These are phyloP conservation scores for Argentina anserina DNA, from an alignment of 306 rosid genomes.

Conservation along the genomic window DNA sequence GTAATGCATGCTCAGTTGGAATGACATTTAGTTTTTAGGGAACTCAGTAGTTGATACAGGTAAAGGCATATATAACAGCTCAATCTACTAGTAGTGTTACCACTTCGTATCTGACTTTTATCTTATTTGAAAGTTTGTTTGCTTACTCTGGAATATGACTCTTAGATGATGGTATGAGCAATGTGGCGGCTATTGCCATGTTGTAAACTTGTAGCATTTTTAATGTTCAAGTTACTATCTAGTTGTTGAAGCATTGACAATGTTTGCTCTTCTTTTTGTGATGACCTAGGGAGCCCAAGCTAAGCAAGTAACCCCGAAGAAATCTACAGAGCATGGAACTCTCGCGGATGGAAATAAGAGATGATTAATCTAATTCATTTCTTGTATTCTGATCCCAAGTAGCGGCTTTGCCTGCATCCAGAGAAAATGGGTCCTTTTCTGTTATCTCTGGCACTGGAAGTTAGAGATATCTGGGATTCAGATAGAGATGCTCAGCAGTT, in stretches of 20 bases:
- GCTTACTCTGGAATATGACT: background rate
- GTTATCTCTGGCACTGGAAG: background rate
- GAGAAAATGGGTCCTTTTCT: no score
- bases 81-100: background rate
- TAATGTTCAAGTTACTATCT: background rate
- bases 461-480: background rate
- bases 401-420: conserved; percentile 4
- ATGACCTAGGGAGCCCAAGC: conserved; percentile 56
- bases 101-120: background rate
- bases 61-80: background rate
- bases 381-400: background rate
- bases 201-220: background rate
- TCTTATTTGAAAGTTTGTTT: background rate
- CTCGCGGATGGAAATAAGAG: conserved; percentile 27
- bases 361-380: conserved; percentile 7
- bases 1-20: background rate
- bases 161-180: background rate
- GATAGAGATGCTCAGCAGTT: background rate
- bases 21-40: background rate
- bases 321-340: conserved; percentile 35
- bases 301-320: conserved; percentile 53
- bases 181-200: background rate
- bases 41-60: background rate
- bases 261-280: conserved; percentile 14
- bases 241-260: conserved; percentile 7